Evolutionary conservation across 1,284 basidiomycete genomes (phyloP).

Genomic region (Ceratobasidium sp.): DNA sequence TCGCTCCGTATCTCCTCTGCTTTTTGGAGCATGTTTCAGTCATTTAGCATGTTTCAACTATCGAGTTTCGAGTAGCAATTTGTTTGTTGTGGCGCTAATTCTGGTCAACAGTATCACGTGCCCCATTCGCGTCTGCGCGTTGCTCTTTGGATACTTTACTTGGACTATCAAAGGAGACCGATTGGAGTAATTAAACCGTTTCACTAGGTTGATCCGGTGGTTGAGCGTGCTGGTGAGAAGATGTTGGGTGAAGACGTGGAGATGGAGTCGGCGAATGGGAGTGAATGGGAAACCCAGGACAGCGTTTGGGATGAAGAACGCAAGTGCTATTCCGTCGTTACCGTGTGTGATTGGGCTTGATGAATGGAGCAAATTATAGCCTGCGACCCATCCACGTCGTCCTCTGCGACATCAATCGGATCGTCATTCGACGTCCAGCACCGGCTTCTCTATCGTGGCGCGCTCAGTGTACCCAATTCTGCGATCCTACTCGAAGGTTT

Average conservation of each 20-base stretch:
- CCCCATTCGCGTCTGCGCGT: not conserved
- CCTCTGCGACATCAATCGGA: conserved; percentile 2
- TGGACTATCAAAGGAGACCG: too few relatives aligned
- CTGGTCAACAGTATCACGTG: conserved; percentile 10
- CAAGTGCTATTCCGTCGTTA: not conserved
- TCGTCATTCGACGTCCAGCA: conserved; percentile 36
- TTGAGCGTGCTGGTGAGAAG: not conserved
- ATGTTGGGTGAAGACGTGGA: conserved; percentile 20
- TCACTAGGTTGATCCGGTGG: not conserved
- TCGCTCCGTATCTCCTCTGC: too few relatives aligned
- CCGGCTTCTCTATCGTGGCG: conserved; percentile 75
- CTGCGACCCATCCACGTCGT: not conserved
- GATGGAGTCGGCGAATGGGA: conserved; percentile 9
- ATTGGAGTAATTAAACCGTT: too few relatives aligned
- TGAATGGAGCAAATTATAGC: not conserved
- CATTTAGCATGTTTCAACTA: not conserved
- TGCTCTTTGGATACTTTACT: not conserved
- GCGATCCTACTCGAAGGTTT: conserved; percentile 73
- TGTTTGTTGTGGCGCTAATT: not conserved
- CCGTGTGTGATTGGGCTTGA: too few relatives aligned
- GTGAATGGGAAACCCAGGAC: conserved; percentile 35
- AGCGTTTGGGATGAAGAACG: conserved; percentile 31
- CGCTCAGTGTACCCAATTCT: conserved; percentile 78
- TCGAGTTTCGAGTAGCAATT: not conserved
- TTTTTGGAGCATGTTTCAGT: too few relatives aligned